Evolutionary conservation across 2,329 filamentous ascomycete genomes (phyloP), one percentile per base, ranked within the genome.

Genomic region (Simplicillium sp.): DNA sequence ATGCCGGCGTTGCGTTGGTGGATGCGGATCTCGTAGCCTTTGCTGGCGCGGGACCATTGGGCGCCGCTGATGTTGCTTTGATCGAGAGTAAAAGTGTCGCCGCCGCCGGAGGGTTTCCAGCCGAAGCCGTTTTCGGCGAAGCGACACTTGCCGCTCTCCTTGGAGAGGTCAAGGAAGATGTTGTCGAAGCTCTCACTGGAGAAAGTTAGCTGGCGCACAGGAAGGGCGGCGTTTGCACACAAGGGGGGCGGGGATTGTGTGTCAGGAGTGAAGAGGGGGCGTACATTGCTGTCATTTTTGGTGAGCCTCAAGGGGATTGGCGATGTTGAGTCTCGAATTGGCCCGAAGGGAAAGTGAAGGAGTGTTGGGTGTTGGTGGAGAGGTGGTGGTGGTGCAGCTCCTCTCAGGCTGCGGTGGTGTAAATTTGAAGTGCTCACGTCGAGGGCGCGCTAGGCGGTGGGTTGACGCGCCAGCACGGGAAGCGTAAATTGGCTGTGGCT

Each of bases 111-210:
- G 20, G 90, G 87, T 65, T 94, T 95, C 94, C 94, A 98, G 41
- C 90, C 92, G 53, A 97, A 77, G 45, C 92, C 92, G 40, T 81
- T 89, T 61, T 97, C 90, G 48, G 90, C 89, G 56, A 98, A 89
- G 58, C 92, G 82, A 68, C 89, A 96, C 68, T 90, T 92, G 51
- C 92, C 92, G 44, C 81, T 77, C 64, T 92, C 84, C 64, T 88
- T 92, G 54, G 89, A 96, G 45, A 98, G 77, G 62, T 98, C 90
- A 54, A 98, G 80, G 66, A 92, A 89, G 67, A 97, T 95, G 66
- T 87, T 88, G 60, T 97, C 90, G 67, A 98, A 98, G 59, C 84
- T 92, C 78, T 98, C 92, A 52, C 77, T 82, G 45, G 9, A 38
- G 29, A 14, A 35, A 33, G 29, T 6, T 40, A 33, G 32, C 25